These are phyloP conservation scores for Roridomyces roridus DNA, from an alignment of 768 basidiomycete genomes.

Conservation along the genomic window DNA sequence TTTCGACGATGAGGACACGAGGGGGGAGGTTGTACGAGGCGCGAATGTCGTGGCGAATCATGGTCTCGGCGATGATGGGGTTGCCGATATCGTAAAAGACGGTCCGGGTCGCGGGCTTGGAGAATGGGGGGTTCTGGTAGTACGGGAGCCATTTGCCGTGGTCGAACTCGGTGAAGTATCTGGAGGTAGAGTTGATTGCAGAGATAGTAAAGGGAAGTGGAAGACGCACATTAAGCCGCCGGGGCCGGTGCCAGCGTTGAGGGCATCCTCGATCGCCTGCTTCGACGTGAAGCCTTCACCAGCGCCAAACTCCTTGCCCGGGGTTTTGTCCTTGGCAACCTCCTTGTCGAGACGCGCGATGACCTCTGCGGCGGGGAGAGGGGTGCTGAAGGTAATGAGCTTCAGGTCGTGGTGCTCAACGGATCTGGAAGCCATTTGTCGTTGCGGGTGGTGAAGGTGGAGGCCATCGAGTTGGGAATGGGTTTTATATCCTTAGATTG, in stretches of 20 bases:
- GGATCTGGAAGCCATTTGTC: too few species aligned
- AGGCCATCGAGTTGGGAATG: too few species aligned
- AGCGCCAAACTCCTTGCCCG: conserved; percentile 15
- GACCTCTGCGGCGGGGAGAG: conserved; percentile 28
- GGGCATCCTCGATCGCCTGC: conserved; percentile 30
- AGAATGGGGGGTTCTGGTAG: too few species aligned
- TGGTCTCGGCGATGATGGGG: conserved; percentile 42
- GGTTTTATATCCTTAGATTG: too few species aligned
- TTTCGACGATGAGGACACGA: conserved; percentile 39
- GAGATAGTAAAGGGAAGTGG: not conserved
- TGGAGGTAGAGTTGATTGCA: not conserved
- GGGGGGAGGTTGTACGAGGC: conserved; percentile 40
- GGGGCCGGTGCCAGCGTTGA: conserved; percentile 25
- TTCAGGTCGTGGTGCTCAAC: too few species aligned
- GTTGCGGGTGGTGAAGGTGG: too few species aligned
- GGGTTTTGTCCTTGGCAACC: conserved; percentile 29
- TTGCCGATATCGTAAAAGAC: conserved; percentile 40
- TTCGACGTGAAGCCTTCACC: too few species aligned
- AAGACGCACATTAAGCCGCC: conserved; percentile 33
- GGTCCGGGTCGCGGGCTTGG: conserved; percentile 12
- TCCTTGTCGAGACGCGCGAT: conserved; percentile 28
- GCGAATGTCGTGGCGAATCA: conserved; percentile 37
- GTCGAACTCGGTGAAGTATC: conserved; percentile 27
- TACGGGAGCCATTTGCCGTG: conserved; percentile 25
- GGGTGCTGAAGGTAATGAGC: conserved; percentile 32